Evolutionary conservation across 352 stramenopile genomes (phyloP).

Genomic region (Globisporangium cystogenes): DNA sequence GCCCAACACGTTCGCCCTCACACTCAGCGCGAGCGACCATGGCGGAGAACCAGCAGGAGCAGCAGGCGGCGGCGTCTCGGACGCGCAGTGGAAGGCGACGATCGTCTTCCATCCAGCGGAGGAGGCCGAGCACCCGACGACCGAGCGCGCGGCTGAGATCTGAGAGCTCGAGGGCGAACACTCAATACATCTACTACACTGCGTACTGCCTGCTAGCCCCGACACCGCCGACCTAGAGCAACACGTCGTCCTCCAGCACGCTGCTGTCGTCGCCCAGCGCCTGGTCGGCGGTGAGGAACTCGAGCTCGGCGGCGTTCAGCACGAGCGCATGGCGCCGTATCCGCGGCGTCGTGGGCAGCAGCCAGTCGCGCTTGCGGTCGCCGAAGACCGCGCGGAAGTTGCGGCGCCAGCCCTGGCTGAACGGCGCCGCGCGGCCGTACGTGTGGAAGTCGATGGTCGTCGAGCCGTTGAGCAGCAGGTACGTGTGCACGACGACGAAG

Average conservation of each 20-base stretch:
- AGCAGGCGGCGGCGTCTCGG: too few species aligned
- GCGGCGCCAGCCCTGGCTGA: constrained; percentile 56
- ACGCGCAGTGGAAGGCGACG: too few species aligned
- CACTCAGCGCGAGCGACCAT: too few species aligned
- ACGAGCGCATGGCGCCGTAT: constrained; percentile 11
- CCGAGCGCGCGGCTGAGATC: too few species aligned
- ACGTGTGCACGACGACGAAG: constrained; percentile 71
- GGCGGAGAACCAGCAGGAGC: too few species aligned
- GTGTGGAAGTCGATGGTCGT: constrained; percentile 81
- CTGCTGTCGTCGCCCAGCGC: constrained; percentile 41
- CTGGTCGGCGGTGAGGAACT: constrained; percentile 38
- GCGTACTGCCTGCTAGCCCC: too few species aligned
- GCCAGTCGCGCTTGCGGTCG: constrained; percentile 42
- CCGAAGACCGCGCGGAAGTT: constrained; percentile 58
- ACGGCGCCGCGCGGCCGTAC: constrained; percentile 58
- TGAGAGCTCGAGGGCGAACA: too few species aligned
- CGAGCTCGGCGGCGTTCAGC: constrained; percentile 38
- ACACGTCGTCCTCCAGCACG: constrained; percentile 47
- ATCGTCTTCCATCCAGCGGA: too few species aligned
- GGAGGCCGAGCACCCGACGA: too few species aligned
- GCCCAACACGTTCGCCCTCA: too few species aligned
- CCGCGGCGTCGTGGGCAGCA: constrained; percentile 31
- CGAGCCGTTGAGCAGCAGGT: constrained; percentile 53
- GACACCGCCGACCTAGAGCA: constrained; percentile 11
- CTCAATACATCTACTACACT: too few species aligned